A percentile compares a stretch with the other conserved stretches of the same genome.
Conservation (phyloP, 768 basidiomycete genomes). For the Gymnopilus junonius region DNA sequence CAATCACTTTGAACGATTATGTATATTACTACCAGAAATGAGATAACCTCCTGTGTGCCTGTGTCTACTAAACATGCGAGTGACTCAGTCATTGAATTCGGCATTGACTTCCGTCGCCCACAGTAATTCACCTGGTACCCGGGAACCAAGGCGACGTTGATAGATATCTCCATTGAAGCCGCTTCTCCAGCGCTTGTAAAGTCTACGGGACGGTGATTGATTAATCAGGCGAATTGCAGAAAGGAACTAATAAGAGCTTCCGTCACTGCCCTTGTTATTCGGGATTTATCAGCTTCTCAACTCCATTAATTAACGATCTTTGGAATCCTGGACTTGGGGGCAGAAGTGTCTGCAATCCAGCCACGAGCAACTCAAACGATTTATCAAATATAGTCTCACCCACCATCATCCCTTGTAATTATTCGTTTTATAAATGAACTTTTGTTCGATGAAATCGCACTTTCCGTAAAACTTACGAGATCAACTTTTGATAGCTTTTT, state of each 20-base stretch:
- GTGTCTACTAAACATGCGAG: too few relatives aligned
- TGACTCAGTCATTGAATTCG: too few relatives aligned
- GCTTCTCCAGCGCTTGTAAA: constrained; percentile 11
- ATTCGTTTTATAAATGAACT: not conserved
- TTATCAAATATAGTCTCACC: constrained; percentile 10
- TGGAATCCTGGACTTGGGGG: not conserved
- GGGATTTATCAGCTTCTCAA: constrained; percentile 4
- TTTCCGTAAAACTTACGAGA: not conserved
- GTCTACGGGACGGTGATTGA: not conserved
- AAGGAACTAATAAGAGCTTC: not conserved
- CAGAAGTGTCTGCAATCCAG: not conserved
- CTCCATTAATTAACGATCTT: not conserved
- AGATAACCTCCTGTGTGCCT: too few relatives aligned
- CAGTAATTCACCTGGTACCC: not conserved
- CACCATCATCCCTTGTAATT: constrained; percentile 1
- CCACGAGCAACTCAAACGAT: not conserved
- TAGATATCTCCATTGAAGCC: constrained; percentile 12
- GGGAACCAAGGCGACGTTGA: constrained; percentile 12
- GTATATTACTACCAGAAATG: too few relatives aligned
- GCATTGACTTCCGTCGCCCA: not conserved
- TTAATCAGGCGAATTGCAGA: not conserved
- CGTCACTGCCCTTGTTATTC: constrained; percentile 1
- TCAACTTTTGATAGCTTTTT: not conserved
- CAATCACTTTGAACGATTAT: too few relatives aligned
- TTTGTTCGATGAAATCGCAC: constrained; percentile 5